phyloP scores from a whole-genome alignment of 345 rosid genomes.

The Durio zibethinus region DNA sequence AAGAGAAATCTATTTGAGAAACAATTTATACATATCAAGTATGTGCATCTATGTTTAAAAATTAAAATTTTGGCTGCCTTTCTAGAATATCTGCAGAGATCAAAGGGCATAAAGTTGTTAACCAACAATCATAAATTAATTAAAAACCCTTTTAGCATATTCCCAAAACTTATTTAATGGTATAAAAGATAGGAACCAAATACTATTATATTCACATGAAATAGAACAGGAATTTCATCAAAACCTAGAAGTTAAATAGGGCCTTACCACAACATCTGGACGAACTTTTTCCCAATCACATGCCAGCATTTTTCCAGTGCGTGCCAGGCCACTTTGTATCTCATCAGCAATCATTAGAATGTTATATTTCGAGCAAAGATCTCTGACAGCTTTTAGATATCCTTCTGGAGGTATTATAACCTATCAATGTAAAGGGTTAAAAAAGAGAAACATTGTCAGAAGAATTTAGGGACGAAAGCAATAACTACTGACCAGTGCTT shows the following conservation, averaged over 20 bases:
- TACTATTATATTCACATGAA: background rate
- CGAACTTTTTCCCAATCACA: slow-evolving; percentile 80
- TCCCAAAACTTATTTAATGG: background rate
- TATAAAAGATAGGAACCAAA: background rate
- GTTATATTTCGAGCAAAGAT: slow-evolving; percentile 80
- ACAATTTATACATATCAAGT: background rate
- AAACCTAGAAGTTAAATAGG: background rate
- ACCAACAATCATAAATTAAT: background rate
- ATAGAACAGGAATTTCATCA: background rate
- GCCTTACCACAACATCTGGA: slow-evolving; percentile 85
- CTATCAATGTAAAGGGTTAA: slow-evolving; percentile 30
- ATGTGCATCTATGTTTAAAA: background rate
- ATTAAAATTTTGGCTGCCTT: background rate
- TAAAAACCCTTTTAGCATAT: background rate
- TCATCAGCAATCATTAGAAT: slow-evolving; percentile 96
- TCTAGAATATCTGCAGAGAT: background rate
- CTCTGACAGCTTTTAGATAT: slow-evolving; percentile 75
- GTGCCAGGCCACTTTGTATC: slow-evolving; percentile 90
- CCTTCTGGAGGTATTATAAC: slow-evolving; percentile 80
- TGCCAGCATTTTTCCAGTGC: slow-evolving; percentile 89
- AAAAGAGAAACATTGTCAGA: background rate
- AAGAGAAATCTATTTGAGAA: background rate
- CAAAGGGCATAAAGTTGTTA: background rate
- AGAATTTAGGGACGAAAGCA: background rate
- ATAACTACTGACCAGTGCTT: background rate